A percentile compares a stretch with the other conserved stretches of the same genome.
Evolutionary conservation across 2,329 filamentous ascomycete genomes (phyloP).

Genomic region (Epichloe amarillans): DNA sequence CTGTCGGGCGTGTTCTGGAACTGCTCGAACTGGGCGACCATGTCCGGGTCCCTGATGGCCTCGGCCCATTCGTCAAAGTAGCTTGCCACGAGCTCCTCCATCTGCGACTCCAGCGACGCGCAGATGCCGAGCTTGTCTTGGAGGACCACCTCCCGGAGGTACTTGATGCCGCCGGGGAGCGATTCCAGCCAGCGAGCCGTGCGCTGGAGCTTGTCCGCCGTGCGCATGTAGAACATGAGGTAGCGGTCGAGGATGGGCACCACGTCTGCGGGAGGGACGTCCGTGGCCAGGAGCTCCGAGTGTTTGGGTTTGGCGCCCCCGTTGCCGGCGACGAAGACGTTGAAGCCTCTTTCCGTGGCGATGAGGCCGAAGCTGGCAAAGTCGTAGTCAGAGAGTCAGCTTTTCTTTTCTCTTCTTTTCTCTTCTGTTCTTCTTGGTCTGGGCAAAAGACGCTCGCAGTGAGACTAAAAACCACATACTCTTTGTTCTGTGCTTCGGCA

Average conservation of each 20-base stretch:
- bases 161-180: conserved; percentile 70
- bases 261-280: conserved; percentile 71
- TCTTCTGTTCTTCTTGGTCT: neutral
- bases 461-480: conserved; percentile 35
- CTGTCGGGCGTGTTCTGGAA: conserved; percentile 74
- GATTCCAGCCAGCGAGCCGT: conserved; percentile 81
- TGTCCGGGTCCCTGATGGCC: conserved; percentile 55
- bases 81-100: conserved; percentile 69
- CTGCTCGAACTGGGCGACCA: conserved; percentile 60
- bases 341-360: conserved; percentile 85
- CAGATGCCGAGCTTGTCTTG: conserved; percentile 79
- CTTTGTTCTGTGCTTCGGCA: conserved; percentile 84
- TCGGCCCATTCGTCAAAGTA: conserved; percentile 93
- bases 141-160: conserved; percentile 69
- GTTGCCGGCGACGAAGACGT: conserved; percentile 83
- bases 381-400: neutral
- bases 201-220: conserved; percentile 77
- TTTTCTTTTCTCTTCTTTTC: neutral
- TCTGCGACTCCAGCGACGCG: conserved; percentile 72
- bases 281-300: conserved; percentile 71
- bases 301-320: conserved; percentile 77
- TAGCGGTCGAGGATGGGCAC: conserved; percentile 78
- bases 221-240: conserved; percentile 86
- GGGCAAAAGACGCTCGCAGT: neutral
- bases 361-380: conserved; percentile 65